A percentile compares a stretch with the other conserved stretches of the same genome.
phyloP scores from a whole-genome alignment of 202 grass and related monocot genomes.

The Sporobolus alterniflorus region DNA sequence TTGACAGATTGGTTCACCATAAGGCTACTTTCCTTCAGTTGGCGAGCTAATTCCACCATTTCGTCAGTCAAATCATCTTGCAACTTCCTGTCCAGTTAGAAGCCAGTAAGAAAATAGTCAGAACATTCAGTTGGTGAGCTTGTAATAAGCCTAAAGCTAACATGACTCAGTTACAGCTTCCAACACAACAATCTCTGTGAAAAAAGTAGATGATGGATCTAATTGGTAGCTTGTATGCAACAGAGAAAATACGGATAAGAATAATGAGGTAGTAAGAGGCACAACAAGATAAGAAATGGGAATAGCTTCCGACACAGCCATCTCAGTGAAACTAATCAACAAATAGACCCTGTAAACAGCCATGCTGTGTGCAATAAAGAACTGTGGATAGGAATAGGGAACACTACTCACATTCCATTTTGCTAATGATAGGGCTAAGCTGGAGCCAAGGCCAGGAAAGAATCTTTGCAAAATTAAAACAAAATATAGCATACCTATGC shows the following conservation, averaged over 20 bases:
- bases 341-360: not conserved
- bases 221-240: not conserved
- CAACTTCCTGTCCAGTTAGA: slow-evolving; percentile 61
- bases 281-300: not conserved
- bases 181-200: not conserved
- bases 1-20: slow-evolving; percentile 86
- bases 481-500: slow-evolving; percentile 67
- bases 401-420: not conserved
- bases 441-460: not conserved
- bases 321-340: not conserved
- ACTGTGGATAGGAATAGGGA: not conserved
- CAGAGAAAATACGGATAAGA: not conserved
- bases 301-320: not conserved
- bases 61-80: slow-evolving; percentile 94
- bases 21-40: slow-evolving; percentile 87
- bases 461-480: not conserved
- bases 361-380: not conserved
- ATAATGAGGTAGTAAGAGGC: not conserved
- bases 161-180: not conserved
- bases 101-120: slow-evolving; percentile 21
- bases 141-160: not conserved
- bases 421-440: not conserved
- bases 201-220: not conserved
- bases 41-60: slow-evolving; percentile 81
- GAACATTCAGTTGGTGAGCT: not conserved